Conservation (phyloP, 768 basidiomycete species). For the Termitomyces sp. region DNA sequence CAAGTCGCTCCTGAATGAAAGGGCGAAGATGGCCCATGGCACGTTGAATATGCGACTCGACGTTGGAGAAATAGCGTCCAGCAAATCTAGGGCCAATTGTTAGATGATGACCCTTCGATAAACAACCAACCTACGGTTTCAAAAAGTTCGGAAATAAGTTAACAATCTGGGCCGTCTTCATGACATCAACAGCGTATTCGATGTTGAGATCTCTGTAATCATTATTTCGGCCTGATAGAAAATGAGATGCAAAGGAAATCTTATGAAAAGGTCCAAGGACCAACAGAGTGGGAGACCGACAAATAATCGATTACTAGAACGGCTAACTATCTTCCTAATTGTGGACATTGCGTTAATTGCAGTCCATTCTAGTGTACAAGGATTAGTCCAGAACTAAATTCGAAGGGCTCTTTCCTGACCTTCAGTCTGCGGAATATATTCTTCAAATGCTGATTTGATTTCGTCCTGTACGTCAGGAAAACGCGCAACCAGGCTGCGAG, state of each 20-base stretch:
- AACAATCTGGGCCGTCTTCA: conserved; percentile 30
- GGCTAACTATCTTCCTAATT: conserved; percentile 33
- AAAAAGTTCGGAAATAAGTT: conserved; percentile 32
- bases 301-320: conserved; percentile 42
- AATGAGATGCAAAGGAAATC: background rate
- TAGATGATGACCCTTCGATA: too few species aligned
- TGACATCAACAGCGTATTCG: conserved; percentile 33
- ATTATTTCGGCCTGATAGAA: conserved; percentile 35
- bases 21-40: conserved; percentile 31
- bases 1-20: conserved; percentile 29
- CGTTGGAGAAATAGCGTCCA: conserved; percentile 21
- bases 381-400: background rate
- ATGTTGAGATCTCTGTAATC: conserved; percentile 38
- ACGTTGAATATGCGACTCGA: conserved; percentile 21
- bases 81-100: conserved; percentile 14
- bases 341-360: conserved; percentile 25
- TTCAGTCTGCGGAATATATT: conserved; percentile 31
- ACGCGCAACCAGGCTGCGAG: conserved; percentile 35
- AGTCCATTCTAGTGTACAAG: conserved; percentile 33
- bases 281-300: conserved; percentile 46
- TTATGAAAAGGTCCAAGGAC: conserved; percentile 4
- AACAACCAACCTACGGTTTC: background rate
- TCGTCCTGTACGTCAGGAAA: conserved; percentile 47
- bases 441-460: conserved; percentile 37
- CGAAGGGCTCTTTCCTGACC: conserved; percentile 16